Percentiles rank a stretch among this genome's conserved stretches.
phyloP scores from a whole-genome alignment of 495 filamentous ascomycete species.

The Neurospora cerealis region DNA sequence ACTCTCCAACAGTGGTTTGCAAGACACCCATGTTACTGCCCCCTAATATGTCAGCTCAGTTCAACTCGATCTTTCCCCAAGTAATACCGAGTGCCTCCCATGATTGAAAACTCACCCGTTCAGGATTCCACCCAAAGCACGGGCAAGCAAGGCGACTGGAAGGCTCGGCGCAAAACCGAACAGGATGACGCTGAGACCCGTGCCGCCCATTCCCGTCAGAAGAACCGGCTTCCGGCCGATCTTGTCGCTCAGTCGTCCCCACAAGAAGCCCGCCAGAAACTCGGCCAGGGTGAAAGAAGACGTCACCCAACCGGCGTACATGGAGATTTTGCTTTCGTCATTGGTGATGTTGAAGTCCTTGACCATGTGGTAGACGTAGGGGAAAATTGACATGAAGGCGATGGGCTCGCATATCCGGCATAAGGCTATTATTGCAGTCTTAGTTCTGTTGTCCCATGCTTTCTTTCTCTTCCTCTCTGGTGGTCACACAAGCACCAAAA shows the following conservation, averaged over 20 bases:
- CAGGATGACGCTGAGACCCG: conserved; percentile 83
- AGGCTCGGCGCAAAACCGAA: conserved; percentile 89
- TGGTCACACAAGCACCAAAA: not conserved
- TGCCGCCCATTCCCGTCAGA: conserved; percentile 77
- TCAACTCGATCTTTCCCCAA: not conserved
- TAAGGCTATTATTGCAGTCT: conserved; percentile 47
- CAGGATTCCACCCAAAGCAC: conserved; percentile 80
- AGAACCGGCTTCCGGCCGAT: conserved; percentile 90
- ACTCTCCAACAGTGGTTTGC: conserved; percentile 87
- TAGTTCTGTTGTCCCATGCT: not conserved
- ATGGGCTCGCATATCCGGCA: conserved; percentile 97
- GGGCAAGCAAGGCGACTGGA: conserved; percentile 72
- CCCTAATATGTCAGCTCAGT: conserved; percentile 22
- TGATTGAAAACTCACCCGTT: conserved; percentile 61
- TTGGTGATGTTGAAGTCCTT: conserved; percentile 77
- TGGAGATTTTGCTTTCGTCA: conserved; percentile 67
- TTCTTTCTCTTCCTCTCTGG: not conserved
- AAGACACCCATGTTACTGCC: conserved; percentile 79
- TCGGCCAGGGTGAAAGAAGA: conserved; percentile 95
- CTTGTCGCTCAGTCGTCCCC: conserved; percentile 86
- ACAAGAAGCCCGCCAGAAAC: conserved; percentile 79
- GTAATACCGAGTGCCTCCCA: too few relatives aligned
- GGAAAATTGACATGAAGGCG: conserved; percentile 99
- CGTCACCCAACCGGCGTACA: conserved; percentile 94
- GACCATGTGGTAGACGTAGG: conserved; percentile 98